Evolutionary conservation across 1,284 basidiomycete genomes (phyloP), one percentile per base, ranked within the genome.

Genomic region (Cryptococcus floricola): DNA sequence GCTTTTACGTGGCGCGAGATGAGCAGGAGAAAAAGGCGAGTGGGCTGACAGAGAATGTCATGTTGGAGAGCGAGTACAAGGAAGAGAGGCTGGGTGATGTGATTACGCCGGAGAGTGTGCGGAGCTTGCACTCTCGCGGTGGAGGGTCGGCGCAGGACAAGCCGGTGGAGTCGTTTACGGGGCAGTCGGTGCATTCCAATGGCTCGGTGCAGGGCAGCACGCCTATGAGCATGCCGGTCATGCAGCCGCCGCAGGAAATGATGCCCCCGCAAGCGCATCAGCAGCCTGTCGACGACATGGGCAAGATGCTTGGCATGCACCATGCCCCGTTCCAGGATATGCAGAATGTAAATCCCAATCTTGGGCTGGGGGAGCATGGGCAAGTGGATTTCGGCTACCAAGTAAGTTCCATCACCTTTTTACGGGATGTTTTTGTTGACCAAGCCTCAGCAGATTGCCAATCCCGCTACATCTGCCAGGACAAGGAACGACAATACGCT

Each of bases 1-100:
- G 92, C 23, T 85, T 93, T 16, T 95, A 87, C 65, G 77, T 94
- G 46, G 88, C 88, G 1, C 66, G 68, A n/a, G 65, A 69, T 45
- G 67, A 67, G 14, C 58, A 61, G 23, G 82, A 82, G 43, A 56
- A 46, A n/a, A 58, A 46, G 23, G 79, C 53, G 79, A 62, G 80
- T 28, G 71, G 68, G 39, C 39, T 57, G 56, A 45, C 39, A 19
- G 54, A 16, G 25, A 57, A 52, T 60, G 64, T 54, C 51, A 61
- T 54, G 52, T 65, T 54, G 50, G 52, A 38, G 57, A 57, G 2
- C 57, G 59, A 5, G 45, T 56, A n/a, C 18, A 12, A 18, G 12
- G 42, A 44, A n/a, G 42, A 48, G 46, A 13, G 10, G 27, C 8
- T 31, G 27, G 14, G 31, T 4, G 14, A 14, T n/a, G 46, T 25